Percentiles rank a stretch among this genome's conserved stretches.
These are phyloP conservation scores for Cladosporium sp. DNA, from an alignment of 2,329 filamentous ascomycete species.

Conservation along the genomic window DNA sequence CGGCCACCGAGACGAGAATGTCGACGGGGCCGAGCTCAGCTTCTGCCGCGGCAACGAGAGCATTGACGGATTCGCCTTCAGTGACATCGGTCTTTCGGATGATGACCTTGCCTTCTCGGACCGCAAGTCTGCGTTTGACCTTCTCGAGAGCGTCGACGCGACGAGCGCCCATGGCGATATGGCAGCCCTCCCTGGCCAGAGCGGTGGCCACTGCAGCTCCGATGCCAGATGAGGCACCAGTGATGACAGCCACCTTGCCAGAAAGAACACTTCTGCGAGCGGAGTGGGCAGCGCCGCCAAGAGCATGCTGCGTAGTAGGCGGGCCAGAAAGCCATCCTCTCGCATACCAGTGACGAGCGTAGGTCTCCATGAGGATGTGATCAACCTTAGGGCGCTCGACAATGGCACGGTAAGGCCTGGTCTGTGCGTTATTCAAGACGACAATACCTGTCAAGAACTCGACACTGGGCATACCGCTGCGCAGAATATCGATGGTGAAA, in stretches of 20 bases:
- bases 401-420: slow-evolving; percentile 54
- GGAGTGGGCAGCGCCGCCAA: slow-evolving; percentile 41
- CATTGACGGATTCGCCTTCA: slow-evolving; percentile 60
- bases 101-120: slow-evolving; percentile 61
- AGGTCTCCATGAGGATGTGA: slow-evolving; percentile 66
- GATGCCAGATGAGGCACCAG: slow-evolving; percentile 74
- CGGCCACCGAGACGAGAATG: slow-evolving; percentile 74
- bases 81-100: slow-evolving; percentile 71
- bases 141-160: slow-evolving; percentile 64
- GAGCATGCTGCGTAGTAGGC: slow-evolving; percentile 50
- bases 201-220: slow-evolving; percentile 69
- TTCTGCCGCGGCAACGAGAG: slow-evolving; percentile 56
- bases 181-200: slow-evolving; percentile 65
- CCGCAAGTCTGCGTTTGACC: slow-evolving; percentile 58
- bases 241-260: slow-evolving; percentile 70
- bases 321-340: slow-evolving; percentile 68
- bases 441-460: slow-evolving; percentile 68
- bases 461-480: slow-evolving; percentile 73
- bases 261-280: slow-evolving; percentile 56
- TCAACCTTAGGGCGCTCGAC: slow-evolving; percentile 68
- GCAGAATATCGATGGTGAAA: slow-evolving; percentile 74
- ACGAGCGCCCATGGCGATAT: slow-evolving; percentile 68
- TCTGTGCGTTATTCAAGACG: slow-evolving; percentile 67
- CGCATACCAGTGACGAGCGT: slow-evolving; percentile 75
- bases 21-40: slow-evolving; percentile 67